Base-by-base conservation (phyloP, 257 asterid species). In the Nicotiana tabacum region DNA sequence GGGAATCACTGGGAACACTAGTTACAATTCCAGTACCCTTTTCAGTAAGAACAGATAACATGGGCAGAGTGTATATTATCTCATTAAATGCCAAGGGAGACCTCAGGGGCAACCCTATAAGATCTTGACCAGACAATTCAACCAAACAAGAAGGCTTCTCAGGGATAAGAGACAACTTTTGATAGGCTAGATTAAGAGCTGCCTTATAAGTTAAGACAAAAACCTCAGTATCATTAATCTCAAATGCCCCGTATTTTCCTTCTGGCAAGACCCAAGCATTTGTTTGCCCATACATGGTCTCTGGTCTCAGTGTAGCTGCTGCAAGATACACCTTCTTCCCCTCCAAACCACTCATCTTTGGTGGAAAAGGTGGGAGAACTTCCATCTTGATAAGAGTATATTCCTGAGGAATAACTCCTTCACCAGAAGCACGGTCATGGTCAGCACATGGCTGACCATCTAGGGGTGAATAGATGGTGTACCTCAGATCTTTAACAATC, bases 391-490 rank as follows among this genome's bases (percentile, higher is more conserved):
- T 96, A 65, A 96, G 96, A 37, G 93, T 94, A 70, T 96, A 96
- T 87, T 96, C 99, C 87, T 96, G 98, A 0, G 98, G 98, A 77
- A 88, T 88, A 77, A 94, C 98, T 82, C 99, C 99, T 93, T 96
- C 99, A 29, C 99, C 99, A 3, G 98, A 94, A 64, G 99, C 93
- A 18, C 98, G 91, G 87, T 96, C 99, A 67, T 96, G 98, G 87
- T 96, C 99, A 0, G 99, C 99, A 78, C 99, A 96, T 4, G 99
- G 99, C 84, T 96, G 99, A 33, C 98, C 96, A 83, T 96, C 98
- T 83, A 91, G 81, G 15, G 99, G 99, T n/a, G 98, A 94, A 84
- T 89, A 96, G 62, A 94, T 68, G 15, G 98, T 82, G 80, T 91
- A 92, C 81, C 98, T 89, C 83, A 93, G 87, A 80, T 92, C 99